phyloP scores from a whole-genome alignment of 2,329 filamentous ascomycete genomes.

The Chaetomium olivaceum region DNA sequence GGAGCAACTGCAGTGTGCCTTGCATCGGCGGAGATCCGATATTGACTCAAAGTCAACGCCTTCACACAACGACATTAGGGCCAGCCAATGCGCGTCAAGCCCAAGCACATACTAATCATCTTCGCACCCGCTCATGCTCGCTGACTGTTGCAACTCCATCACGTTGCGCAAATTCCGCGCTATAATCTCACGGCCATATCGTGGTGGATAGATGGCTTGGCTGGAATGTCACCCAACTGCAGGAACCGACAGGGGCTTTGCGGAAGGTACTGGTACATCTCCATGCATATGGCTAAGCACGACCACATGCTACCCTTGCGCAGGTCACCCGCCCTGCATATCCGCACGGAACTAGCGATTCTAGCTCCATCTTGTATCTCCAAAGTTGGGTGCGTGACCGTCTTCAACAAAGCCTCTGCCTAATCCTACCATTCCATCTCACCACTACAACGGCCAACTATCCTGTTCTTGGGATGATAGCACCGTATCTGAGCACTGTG shows the following conservation, averaged over 20 bases:
- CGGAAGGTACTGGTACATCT: neutral
- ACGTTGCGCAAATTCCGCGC: neutral
- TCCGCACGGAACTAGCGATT: neutral
- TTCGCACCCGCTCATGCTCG: neutral
- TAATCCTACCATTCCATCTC: neutral
- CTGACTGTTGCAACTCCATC: neutral
- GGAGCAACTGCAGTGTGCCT: neutral
- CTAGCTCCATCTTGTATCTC: neutral
- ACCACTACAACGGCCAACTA: neutral
- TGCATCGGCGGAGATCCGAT: neutral
- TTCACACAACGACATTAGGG: neutral
- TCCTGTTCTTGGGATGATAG: neutral
- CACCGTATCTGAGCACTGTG: conserved; percentile 4
- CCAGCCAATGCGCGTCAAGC: neutral
- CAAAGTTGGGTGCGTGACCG: neutral
- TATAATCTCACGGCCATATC: conserved; percentile 2
- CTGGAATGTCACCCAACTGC: neutral
- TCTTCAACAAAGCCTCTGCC: neutral
- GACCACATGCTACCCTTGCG: neutral
- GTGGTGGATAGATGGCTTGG: neutral
- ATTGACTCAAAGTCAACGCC: neutral
- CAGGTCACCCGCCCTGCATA: neutral
- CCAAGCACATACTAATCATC: too few species aligned
- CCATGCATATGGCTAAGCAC: neutral
- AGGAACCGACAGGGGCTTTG: neutral